Evolutionary conservation across 163 green algal genomes (phyloP).

Genomic region (Scenedesmus sp.): DNA sequence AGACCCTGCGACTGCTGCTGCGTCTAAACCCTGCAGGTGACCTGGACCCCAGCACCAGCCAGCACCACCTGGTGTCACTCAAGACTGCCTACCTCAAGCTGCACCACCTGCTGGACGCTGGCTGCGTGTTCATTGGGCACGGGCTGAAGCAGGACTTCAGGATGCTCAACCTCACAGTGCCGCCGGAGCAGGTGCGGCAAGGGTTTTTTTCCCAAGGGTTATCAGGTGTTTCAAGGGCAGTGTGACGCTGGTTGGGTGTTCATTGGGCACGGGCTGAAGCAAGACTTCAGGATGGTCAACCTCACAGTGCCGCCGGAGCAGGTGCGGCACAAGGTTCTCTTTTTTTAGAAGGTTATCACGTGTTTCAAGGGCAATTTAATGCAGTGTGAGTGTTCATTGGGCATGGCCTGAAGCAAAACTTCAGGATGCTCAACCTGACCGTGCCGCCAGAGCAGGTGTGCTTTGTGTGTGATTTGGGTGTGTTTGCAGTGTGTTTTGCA

Average conservation of each 20-base stretch:
- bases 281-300: conserved; percentile 87
- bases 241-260: not conserved
- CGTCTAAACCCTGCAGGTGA: conserved; percentile 72
- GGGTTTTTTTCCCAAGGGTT: not conserved
- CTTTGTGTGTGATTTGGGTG: too few species aligned
- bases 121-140: conserved; percentile 80
- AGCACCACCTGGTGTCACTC: conserved; percentile 90
- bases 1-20: not conserved
- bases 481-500: too few species aligned
- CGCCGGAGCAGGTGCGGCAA: conserved; percentile 79
- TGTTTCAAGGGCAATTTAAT: not conserved
- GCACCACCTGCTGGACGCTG: conserved; percentile 91
- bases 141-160: conserved; percentile 41
- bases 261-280: conserved; percentile 8
- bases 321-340: too few species aligned
- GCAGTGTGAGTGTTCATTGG: not conserved
- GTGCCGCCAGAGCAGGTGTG: conserved; percentile 87
- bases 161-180: conserved; percentile 96
- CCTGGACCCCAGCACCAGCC: conserved; percentile 80
- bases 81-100: conserved; percentile 96
- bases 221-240: not conserved
- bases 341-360: too few species aligned
- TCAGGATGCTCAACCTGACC: conserved; percentile 94
- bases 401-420: conserved; percentile 24
- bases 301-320: conserved; percentile 91